phyloP scores from a whole-genome alignment of 495 filamentous ascomycete species.

The Jackrogersella minutella region DNA sequence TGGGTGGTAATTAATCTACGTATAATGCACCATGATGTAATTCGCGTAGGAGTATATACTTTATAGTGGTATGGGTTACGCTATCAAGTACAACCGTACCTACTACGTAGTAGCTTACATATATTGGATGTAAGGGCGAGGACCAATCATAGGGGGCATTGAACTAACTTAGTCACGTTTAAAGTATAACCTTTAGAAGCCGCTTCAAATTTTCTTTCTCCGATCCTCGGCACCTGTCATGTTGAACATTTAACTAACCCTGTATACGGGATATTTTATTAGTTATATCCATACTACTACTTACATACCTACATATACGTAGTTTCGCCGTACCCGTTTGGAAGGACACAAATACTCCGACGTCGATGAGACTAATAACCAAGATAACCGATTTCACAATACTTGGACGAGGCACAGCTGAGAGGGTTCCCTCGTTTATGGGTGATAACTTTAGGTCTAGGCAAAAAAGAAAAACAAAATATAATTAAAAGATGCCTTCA shows the following conservation, averaged over 20 bases:
- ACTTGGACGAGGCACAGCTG: too few species aligned
- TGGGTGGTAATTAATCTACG: too few species aligned
- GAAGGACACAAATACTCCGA: neutral
- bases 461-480: too few species aligned
- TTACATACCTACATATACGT: neutral
- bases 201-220: slow-evolving; percentile 33
- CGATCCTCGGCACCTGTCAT: slow-evolving; percentile 36
- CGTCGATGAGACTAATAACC: neutral
- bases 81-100: neutral
- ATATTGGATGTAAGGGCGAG: neutral
- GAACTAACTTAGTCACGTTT: neutral
- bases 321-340: neutral
- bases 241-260: slow-evolving; percentile 2
- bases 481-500: slow-evolving; percentile 46
- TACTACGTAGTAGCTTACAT: neutral
- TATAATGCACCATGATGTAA: too few species aligned
- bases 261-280: neutral
- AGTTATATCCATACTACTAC: too few species aligned
- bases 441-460: neutral
- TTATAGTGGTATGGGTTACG: too few species aligned
- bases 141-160: slow-evolving; percentile 1
- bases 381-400: neutral
- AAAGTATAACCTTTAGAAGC: neutral
- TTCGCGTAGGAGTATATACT: too few species aligned
- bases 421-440: too few species aligned